Base-by-base conservation (phyloP, 2,329 filamentous ascomycete genomes). In the Chrysoporthe cubensis region DNA sequence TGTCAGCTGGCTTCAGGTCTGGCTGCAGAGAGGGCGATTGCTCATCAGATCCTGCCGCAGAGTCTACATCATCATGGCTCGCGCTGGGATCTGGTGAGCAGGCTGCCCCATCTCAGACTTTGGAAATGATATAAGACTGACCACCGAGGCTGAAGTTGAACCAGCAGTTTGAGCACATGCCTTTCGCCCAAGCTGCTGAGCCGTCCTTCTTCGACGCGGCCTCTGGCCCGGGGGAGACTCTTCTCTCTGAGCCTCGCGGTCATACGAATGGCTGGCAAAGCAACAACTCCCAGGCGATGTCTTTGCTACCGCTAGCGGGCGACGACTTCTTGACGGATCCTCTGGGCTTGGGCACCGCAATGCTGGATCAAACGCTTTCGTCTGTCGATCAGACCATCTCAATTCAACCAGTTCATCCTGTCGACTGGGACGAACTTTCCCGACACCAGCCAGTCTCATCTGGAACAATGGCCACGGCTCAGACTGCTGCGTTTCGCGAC, bases 81-180 rank as follows among this genome's bases (percentile, higher is more conserved):
- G 13, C 14, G 13, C 14, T 46, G 44, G 43, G 18, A 46, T n/a
- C 44, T 46, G 44, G 44, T 46, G 44, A 46, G 44, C 44, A 46
- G 1, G 8, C 44, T 46, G 44, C 44, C 44, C 44, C 11, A 13
- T 46, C 1, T 46, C 44, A 0, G 0, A 46, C 13, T 46, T 26
- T 26, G 26, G 56, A 78, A 78, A 68, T 80, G 80, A 66, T 79
- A 76, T 60, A 80, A 26, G 26, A 80, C 64, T 80, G 44, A 46
- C 18, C 44, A 14, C 44, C 14, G 44, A 46, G 14, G 44, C 44
- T 13, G 44, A 18, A 40, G 37, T 40, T 14, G 44, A 46, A 46
- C 18, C 44, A 8, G 44, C 44, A 46, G 14, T 46, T 40, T 26
- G 26, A 26, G 26, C 26, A 26, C 26, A 9, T 40, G 4, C 37